phyloP scores from a whole-genome alignment of 2,329 filamentous ascomycete genomes.

The Intubia oerlemansii region DNA sequence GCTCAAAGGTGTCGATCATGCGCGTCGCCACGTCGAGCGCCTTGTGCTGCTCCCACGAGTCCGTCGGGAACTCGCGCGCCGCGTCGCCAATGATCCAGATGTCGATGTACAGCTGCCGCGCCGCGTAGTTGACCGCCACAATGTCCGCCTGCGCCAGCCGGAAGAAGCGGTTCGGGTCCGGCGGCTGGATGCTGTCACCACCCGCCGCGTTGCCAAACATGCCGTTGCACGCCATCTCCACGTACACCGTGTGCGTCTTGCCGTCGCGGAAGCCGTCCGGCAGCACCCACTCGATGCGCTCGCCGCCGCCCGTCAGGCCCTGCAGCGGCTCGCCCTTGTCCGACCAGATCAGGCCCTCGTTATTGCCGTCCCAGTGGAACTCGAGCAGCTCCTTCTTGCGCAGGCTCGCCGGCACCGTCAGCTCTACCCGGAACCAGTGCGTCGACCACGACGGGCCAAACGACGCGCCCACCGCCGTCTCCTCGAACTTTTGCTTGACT shows the following conservation, averaged over 20 bases:
- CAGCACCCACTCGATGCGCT: conserved; percentile 79
- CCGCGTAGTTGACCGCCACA: conserved; percentile 70
- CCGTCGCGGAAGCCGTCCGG: conserved; percentile 66
- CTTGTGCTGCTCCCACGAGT: conserved; percentile 76
- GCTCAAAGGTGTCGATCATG: conserved; percentile 79
- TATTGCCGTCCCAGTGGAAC: conserved; percentile 88
- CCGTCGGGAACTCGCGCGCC: conserved; percentile 69
- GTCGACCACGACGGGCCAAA: conserved; percentile 96
- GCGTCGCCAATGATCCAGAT: conserved; percentile 94
- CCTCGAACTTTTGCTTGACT: conserved; percentile 48
- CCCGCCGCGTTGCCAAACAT: conserved; percentile 87
- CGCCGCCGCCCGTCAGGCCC: conserved; percentile 74
- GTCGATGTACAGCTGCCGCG: conserved; percentile 67
- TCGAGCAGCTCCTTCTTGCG: conserved; percentile 64
- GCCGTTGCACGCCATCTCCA: conserved; percentile 96
- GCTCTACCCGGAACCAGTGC: conserved; percentile 80
- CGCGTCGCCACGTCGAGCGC: conserved; percentile 66
- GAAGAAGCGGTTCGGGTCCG: conserved; percentile 66
- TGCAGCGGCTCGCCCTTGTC: conserved; percentile 79
- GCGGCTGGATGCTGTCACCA: conserved; percentile 74
- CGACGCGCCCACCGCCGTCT: conserved; percentile 50
- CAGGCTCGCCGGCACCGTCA: conserved; percentile 58
- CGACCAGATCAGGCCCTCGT: conserved; percentile 87
- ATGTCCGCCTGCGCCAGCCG: conserved; percentile 60
- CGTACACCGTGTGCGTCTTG: conserved; percentile 72